phyloP scores from a whole-genome alignment of 495 filamentous ascomycete species.

The Choiromyces venosus region DNA sequence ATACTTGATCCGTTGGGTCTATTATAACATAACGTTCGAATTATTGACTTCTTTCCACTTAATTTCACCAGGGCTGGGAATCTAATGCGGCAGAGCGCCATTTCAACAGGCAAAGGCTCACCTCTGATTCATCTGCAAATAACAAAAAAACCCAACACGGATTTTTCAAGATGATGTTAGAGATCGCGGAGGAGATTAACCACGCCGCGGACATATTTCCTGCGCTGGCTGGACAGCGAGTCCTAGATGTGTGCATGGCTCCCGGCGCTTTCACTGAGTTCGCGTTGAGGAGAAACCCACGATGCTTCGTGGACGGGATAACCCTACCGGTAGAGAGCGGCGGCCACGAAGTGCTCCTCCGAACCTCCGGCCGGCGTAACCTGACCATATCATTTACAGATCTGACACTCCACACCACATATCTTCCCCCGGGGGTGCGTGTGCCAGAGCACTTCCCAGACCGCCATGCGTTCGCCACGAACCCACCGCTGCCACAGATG shows the following conservation, averaged over 20 bases:
- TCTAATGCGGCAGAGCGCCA: constrained; percentile 13
- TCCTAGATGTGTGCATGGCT: constrained; percentile 19
- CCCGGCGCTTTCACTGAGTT: constrained; percentile 20
- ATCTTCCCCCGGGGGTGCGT: constrained; percentile 9
- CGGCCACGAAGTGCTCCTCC: constrained; percentile 11
- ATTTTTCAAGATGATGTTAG: constrained; percentile 17
- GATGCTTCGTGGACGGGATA: constrained; percentile 18
- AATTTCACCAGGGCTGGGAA: constrained; percentile 14
- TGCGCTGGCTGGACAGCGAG: not conserved
- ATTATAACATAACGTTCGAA: not conserved
- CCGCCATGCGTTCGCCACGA: constrained; percentile 11
- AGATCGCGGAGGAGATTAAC: constrained; percentile 17
- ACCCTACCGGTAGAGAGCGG: constrained; percentile 16
- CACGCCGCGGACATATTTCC: constrained; percentile 8
- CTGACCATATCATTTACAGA: constrained; percentile 17
- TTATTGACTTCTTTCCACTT: not conserved
- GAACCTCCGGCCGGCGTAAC: not conserved
- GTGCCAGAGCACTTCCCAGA: constrained; percentile 18
- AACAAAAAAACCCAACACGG: constrained; percentile 4
- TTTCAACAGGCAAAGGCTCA: constrained; percentile 11
- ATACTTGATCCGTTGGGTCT: not conserved
- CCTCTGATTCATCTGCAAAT: constrained; percentile 5
- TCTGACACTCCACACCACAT: constrained; percentile 14
- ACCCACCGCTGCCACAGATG: constrained; percentile 11
- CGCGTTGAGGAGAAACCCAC: constrained; percentile 14